Evolutionary conservation across 306 rosid genomes (phyloP).

Genomic region (Inga leiocalycina): DNA sequence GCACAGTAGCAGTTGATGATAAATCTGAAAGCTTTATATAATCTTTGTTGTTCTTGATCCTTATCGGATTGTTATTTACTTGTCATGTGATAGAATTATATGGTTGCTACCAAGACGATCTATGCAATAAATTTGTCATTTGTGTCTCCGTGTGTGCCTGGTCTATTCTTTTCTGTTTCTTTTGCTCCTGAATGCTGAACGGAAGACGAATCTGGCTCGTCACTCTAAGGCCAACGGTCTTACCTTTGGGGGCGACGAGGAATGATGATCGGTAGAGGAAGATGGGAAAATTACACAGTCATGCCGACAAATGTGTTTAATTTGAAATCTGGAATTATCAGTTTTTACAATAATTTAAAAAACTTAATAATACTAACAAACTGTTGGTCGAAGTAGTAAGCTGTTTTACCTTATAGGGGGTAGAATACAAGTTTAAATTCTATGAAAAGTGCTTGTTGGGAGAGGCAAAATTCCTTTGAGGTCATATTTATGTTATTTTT

Average conservation of each 20-base stretch:
- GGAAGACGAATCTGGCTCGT: background rate
- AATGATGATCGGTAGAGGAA: background rate
- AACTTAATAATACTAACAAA: no score
- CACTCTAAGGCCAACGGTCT: no score
- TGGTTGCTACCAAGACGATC: constrained; percentile 30
- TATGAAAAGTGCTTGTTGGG: no score
- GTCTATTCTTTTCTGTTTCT: background rate
- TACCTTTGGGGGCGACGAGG: no score
- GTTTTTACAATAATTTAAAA: no score
- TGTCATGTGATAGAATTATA: constrained; percentile 41
- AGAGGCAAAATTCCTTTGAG: no score
- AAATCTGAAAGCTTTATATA: constrained; percentile 31
- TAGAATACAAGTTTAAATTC: no score
- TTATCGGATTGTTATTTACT: constrained; percentile 20
- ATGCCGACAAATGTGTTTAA: no score
- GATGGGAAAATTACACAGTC: background rate
- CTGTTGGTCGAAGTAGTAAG: no score
- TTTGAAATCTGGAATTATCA: no score
- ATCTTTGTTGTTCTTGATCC: background rate
- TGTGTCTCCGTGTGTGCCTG: constrained; percentile 6
- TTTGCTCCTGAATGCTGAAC: background rate
- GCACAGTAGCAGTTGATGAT: constrained; percentile 31
- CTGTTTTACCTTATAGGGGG: no score
- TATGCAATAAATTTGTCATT: constrained; percentile 40
- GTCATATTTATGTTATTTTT: background rate